phyloP scores from a whole-genome alignment of 176 grass and related monocot species.

The Eragrostis curvula region DNA sequence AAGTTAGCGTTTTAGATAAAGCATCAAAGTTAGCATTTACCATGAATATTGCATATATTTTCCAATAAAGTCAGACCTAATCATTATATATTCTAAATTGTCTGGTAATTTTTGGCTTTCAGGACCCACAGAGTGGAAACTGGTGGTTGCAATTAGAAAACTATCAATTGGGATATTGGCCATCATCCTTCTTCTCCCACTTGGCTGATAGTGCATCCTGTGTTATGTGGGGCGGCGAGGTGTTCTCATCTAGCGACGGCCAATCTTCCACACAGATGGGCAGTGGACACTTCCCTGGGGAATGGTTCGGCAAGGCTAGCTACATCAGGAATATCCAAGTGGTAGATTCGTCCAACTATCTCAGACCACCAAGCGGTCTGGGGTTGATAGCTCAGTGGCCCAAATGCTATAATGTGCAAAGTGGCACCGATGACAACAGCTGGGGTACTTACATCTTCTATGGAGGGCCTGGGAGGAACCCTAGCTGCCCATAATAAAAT shows the following conservation, averaged over 20 bases:
- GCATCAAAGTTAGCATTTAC: no score
- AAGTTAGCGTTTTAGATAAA: no score
- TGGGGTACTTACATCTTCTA: conserved; percentile 85
- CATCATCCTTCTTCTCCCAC: conserved; percentile 79
- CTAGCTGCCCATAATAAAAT: conserved; percentile 71
- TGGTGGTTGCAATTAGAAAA: conserved; percentile 81
- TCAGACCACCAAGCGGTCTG: conserved; percentile 59
- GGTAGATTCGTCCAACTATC: conserved; percentile 73
- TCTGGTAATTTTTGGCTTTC: neutral
- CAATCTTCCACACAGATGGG: no score
- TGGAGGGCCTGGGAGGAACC: conserved; percentile 73
- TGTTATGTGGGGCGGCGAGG: no score
- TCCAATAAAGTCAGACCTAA: no score
- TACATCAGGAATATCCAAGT: no score
- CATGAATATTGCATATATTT: no score
- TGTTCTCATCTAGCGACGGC: no score
- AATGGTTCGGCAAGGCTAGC: no score
- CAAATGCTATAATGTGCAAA: no score
- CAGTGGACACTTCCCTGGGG: no score
- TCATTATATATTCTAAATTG: conserved; percentile 30
- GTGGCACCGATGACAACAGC: conserved; percentile 80
- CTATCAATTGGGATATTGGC: conserved; percentile 78
- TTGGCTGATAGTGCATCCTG: conserved; percentile 71
- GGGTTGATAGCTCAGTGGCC: conserved; percentile 63
- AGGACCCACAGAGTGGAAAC: no score